A percentile compares a stretch with the other conserved stretches of the same genome.
Evolutionary conservation across 768 basidiomycete species (phyloP).

Genomic region (Gloeopeniophorella convolvens): DNA sequence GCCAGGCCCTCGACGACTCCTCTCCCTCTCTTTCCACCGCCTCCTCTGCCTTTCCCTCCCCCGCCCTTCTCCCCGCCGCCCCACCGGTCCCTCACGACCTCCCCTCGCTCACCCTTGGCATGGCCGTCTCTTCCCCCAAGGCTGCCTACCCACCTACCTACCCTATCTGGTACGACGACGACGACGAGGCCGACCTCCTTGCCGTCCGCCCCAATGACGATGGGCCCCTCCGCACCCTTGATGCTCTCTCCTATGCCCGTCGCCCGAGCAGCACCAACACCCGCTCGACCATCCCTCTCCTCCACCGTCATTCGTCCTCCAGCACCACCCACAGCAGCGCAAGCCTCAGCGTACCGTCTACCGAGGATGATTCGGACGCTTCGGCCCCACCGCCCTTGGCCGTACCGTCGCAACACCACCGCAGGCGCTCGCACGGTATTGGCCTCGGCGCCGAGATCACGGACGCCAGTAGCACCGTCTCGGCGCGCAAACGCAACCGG

Average conservation of each 20-base stretch:
- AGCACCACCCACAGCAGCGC: constrained; percentile 8
- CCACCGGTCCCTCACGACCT: constrained; percentile 4
- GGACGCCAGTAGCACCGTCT: constrained; percentile 5
- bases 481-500: constrained; percentile 16
- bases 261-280: constrained; percentile 22
- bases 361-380: constrained; percentile 11
- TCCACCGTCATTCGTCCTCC: constrained; percentile 18
- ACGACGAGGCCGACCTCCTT: constrained; percentile 12
- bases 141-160: constrained; percentile 5
- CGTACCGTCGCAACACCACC: constrained; percentile 8
- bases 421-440: constrained; percentile 10
- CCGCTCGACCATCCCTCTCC: constrained; percentile 21
- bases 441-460: constrained; percentile 1
- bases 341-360: constrained; percentile 9
- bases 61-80: constrained; percentile 13
- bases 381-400: constrained; percentile 10
- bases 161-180: constrained; percentile 19
- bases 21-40: constrained; percentile 23
- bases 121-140: constrained; percentile 15
- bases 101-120: constrained; percentile 14
- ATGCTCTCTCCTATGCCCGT: constrained; percentile 21
- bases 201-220: constrained; percentile 5
- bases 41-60: constrained; percentile 22
- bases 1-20: constrained; percentile 21
- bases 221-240: not conserved